Evolutionary conservation across 768 basidiomycete genomes (phyloP), one percentile per base, ranked within the genome.

Genomic region (Amanita pseudoporphyria): DNA sequence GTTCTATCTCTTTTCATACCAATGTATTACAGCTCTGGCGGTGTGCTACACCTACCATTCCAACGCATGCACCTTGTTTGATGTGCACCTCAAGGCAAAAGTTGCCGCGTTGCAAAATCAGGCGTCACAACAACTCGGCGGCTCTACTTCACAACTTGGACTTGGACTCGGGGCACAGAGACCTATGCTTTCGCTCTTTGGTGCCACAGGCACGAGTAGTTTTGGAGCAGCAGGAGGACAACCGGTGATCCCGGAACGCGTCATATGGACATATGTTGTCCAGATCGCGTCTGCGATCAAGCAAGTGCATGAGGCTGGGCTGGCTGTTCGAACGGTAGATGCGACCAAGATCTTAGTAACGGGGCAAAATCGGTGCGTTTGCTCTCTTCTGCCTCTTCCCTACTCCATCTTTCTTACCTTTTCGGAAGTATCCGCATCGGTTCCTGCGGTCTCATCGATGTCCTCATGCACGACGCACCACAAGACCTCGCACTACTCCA

Each of bases 21-120:
- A 24, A 52, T 46, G 22, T 21, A 36, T 51, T 46, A 45, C 52
- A 94, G 94, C 96, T 7, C 77, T 99, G 24, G 81, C 98, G 30
- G 84, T 98, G 14, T 88, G 85, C 0, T 96, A 93, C 60, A 82
- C 90, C 33, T 97, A 89, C 62, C 81, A 93, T 59, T 81, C 96
- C 0, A 79, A 83, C 55, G 77, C 92, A 1, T 75, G 81, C 53
- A 96, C 92, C 0, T 75, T 99, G 0, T 82, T 70, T 55, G 88
- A 95, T 35, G 72, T 77, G 28, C 82, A 96, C 59, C 68, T 95
- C 51, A 82, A 82, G 46, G 69, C 76, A 26, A 77, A 74, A 56
- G 61, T 74, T 1, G 64, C 67, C 1, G 43, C 66, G 32, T 63
- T 56, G 38, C 62, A 52, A 52, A 56, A 47, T 18, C 45, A 53